phyloP scores from a whole-genome alignment of 257 asterid species.

The Asclepias syriaca region DNA sequence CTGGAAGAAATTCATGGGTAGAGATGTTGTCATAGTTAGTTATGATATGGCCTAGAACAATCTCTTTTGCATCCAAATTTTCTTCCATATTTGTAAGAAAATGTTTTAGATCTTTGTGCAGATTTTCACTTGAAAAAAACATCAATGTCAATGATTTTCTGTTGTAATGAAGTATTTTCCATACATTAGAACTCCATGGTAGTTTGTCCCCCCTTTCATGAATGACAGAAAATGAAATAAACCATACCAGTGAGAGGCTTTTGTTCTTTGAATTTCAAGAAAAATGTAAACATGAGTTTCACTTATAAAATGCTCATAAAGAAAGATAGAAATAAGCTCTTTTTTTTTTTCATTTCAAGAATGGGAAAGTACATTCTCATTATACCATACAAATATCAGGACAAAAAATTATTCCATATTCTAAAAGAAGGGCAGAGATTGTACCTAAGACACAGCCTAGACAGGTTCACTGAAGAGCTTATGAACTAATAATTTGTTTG shows the following conservation, averaged over 20 bases:
- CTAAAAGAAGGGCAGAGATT: neutral
- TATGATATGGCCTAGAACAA: slow-evolving; percentile 17
- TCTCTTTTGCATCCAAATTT: neutral
- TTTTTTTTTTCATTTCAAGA: neutral
- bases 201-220: too few species aligned
- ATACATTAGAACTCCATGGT: too few species aligned
- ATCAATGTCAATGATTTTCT: neutral
- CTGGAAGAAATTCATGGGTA: slow-evolving; percentile 26
- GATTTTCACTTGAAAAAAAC: neutral
- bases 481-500: neutral
- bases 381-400: neutral
- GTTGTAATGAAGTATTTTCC: neutral
- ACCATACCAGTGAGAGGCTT: too few species aligned
- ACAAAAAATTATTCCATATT: neutral
- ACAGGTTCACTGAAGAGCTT: neutral
- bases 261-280: too few species aligned
- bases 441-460: neutral
- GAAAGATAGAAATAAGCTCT: neutral
- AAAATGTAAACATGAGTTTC: too few species aligned
- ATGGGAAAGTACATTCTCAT: neutral
- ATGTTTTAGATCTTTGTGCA: neutral
- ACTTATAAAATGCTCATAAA: too few species aligned
- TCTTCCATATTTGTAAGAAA: neutral
- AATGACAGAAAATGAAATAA: too few species aligned
- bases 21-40: slow-evolving; percentile 3